These are phyloP conservation scores for Plenodomus lindquistii DNA, from an alignment of 2,329 filamentous ascomycete genomes.

Conservation along the genomic window DNA sequence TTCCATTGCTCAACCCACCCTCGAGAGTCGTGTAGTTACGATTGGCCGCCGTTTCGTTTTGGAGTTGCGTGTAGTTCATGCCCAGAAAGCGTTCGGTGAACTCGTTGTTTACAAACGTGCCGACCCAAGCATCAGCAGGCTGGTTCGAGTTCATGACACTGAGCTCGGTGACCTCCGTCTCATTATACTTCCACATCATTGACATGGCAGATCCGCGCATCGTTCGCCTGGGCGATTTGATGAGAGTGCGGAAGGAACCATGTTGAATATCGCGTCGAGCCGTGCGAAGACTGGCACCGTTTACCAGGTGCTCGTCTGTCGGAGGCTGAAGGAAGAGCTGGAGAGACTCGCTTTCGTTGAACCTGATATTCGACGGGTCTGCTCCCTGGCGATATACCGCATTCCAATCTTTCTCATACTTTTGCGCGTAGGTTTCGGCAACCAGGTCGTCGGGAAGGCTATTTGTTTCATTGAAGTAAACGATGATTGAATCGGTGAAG, in stretches of 20 bases:
- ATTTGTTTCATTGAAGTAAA: slow-evolving; percentile 56
- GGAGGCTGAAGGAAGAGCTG: slow-evolving; percentile 41
- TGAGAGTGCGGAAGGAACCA: slow-evolving; percentile 51
- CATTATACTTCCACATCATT: slow-evolving; percentile 53
- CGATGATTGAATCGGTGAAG: slow-evolving; percentile 54
- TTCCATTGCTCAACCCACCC: slow-evolving; percentile 34
- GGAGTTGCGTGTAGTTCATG: slow-evolving; percentile 47
- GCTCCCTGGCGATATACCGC: slow-evolving; percentile 51
- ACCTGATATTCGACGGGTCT: slow-evolving; percentile 44
- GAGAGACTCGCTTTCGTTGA: slow-evolving; percentile 41
- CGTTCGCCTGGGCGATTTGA: slow-evolving; percentile 46
- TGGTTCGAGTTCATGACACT: slow-evolving; percentile 53
- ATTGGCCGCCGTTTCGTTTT: slow-evolving; percentile 26
- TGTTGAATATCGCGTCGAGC: slow-evolving; percentile 52
- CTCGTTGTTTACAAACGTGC: slow-evolving; percentile 45
- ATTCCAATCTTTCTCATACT: slow-evolving; percentile 54
- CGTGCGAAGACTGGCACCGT: slow-evolving; percentile 50
- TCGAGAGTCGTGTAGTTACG: slow-evolving; percentile 47
- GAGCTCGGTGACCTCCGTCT: slow-evolving; percentile 48
- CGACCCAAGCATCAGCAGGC: slow-evolving; percentile 43
- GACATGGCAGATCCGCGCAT: slow-evolving; percentile 50
- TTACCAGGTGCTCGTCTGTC: slow-evolving; percentile 47
- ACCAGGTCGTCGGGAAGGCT: slow-evolving; percentile 44
- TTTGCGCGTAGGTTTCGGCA: slow-evolving; percentile 48
- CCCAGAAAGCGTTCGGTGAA: slow-evolving; percentile 45